Evolutionary conservation across 768 basidiomycete species (phyloP), one percentile per base, ranked within the genome.

Genomic region (Termitomyces sp.): DNA sequence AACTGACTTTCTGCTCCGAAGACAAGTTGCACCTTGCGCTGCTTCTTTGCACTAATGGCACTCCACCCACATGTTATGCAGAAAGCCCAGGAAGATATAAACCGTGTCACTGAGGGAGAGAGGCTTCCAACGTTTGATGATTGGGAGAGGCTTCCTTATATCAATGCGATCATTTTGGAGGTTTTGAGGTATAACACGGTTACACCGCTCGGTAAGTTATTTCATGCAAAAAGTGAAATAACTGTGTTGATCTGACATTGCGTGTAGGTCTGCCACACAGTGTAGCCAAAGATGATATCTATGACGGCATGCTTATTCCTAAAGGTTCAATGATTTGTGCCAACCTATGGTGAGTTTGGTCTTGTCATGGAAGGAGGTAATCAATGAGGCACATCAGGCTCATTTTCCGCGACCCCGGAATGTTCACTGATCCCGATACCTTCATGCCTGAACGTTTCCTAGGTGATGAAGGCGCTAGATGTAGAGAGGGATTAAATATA

Each of bases 381-480:
- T n/a, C n/a, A 37, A 39, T 34, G n/a, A 12, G 16, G 36, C 15
- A n/a, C 39, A 29, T 52, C 5, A 66, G 62, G 63, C 51, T 64
- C 9, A 65, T 68, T 62, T 56, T 66, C 33, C 62, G 56, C 33
- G 62, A 68, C 50, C 64, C 64, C 34, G 60, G 60, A 34, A 60
- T 65, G 18, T 68, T 65, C 20, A 50, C 56, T 16, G 58, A 65
- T 22, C 62, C 67, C 2, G 53, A 64, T 26, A 28, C 58, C 33
- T 68, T 68, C 54, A 56, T 45, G 13, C 67, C 67, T 45, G 67
- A 66, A 33, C 58, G 67, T 41, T 68, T 63, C 50, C 58, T 68
- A 41, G 59, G 59, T n/a, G 47, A 60, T 39, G 58, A 62, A 46
- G 64, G 47, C 20, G 54, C 60, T 44, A 55, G 55, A 51, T 49